Conservation (phyloP, 2,329 filamentous ascomycete species). For the Tolypocladium inflatum region DNA sequence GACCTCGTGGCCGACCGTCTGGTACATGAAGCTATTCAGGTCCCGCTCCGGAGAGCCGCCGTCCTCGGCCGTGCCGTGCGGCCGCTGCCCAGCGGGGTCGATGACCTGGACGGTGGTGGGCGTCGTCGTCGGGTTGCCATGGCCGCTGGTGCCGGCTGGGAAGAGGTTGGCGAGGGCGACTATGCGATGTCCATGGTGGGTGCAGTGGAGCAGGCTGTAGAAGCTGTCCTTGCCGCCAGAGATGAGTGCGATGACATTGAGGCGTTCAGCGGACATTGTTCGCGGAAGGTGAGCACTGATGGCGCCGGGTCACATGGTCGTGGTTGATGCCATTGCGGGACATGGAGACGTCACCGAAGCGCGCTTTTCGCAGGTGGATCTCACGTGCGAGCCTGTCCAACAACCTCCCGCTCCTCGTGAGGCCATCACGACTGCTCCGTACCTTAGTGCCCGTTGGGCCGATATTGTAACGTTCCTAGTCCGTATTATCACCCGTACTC, state of each 20-base stretch:
- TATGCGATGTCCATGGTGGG: conserved; percentile 73
- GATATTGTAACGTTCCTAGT: neutral
- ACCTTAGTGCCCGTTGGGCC: no score
- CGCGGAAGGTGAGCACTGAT: neutral
- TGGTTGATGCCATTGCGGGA: neutral
- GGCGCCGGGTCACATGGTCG: neutral
- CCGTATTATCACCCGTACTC: no score
- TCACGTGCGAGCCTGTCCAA: conserved; percentile 5
- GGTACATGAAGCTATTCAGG: conserved; percentile 98
- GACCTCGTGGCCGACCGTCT: conserved; percentile 84
- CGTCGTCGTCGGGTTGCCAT: neutral
- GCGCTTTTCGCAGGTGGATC: neutral
- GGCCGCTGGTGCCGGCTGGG: conserved; percentile 22
- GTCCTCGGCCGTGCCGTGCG: neutral
- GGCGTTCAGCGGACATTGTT: conserved; percentile 32
- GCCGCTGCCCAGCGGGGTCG: conserved; percentile 7
- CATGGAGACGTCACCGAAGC: neutral
- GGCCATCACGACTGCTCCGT: neutral
- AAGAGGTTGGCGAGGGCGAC: conserved; percentile 86
- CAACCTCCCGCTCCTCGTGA: neutral
- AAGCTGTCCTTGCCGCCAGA: conserved; percentile 98
- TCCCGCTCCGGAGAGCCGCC: conserved; percentile 30
- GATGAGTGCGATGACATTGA: conserved; percentile 82
- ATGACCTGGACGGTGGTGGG: conserved; percentile 5
- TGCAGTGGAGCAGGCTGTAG: conserved; percentile 84